Evolutionary conservation across 768 basidiomycete genomes (phyloP).

Genomic region (Hysterangium stoloniferum): DNA sequence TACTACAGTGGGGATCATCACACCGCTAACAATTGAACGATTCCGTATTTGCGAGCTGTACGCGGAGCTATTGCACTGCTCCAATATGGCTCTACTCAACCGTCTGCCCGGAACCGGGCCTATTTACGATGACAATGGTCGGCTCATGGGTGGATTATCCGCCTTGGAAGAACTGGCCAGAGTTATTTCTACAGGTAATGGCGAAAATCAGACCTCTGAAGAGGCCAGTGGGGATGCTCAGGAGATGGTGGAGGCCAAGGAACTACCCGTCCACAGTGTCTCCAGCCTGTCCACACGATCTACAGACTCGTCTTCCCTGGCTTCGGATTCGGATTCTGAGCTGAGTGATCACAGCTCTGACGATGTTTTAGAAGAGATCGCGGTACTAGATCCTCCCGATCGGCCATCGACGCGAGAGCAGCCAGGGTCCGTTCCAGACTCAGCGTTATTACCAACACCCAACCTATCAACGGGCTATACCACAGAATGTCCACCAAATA

Average conservation of each 20-base stretch:
- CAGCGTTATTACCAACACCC: conserved; percentile 20
- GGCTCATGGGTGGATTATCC: conserved; percentile 78
- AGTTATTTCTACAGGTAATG: conserved; percentile 62
- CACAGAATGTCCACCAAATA: background rate
- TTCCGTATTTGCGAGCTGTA: conserved; percentile 95
- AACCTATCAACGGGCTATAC: background rate
- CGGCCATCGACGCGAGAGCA: conserved; percentile 24
- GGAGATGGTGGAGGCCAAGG: conserved; percentile 55
- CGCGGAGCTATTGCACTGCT: conserved; percentile 94
- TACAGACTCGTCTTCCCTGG: conserved; percentile 39
- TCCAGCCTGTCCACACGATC: conserved; percentile 29
- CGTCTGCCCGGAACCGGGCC: conserved; percentile 59
- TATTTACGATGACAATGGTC: conserved; percentile 76
- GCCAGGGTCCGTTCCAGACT: conserved; percentile 26
- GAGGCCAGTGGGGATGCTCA: conserved; percentile 51
- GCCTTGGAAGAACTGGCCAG: conserved; percentile 82
- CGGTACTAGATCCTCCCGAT: conserved; percentile 58
- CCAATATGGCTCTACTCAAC: conserved; percentile 95
- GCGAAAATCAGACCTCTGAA: conserved; percentile 39
- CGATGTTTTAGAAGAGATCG: conserved; percentile 77
- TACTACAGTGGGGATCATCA: conserved; percentile 66
- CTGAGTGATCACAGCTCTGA: conserved; percentile 69
- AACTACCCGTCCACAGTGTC: conserved; percentile 45
- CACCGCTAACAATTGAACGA: conserved; percentile 87
- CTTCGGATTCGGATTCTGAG: conserved; percentile 57